phyloP scores from a whole-genome alignment of 2,329 filamentous ascomycete species.

The Stemphylium lycopersici region DNA sequence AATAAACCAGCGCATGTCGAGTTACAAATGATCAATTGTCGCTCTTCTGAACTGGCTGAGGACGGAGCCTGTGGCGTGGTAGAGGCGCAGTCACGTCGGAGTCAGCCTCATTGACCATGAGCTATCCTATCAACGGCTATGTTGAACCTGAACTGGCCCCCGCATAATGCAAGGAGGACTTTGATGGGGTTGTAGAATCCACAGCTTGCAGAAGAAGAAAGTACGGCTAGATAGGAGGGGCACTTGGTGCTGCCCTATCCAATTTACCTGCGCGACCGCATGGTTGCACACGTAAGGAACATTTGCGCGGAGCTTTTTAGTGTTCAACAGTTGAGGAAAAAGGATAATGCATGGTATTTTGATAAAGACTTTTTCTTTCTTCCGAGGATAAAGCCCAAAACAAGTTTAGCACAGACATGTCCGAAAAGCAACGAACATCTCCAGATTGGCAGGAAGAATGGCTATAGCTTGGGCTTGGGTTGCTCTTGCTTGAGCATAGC shows the following conservation, averaged over 20 bases:
- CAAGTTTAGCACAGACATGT: neutral
- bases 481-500: conserved; percentile 76
- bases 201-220: conserved; percentile 5
- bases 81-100: conserved; percentile 3
- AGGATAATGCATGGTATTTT: conserved; percentile 10
- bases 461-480: conserved; percentile 59
- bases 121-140: conserved; percentile 12
- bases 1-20: conserved; percentile 12
- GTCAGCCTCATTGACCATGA: conserved; percentile 7
- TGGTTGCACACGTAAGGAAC: conserved; percentile 6
- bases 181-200: conserved; percentile 1
- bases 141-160: conserved; percentile 8
- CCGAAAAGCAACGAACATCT: conserved; percentile 2
- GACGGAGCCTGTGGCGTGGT: neutral
- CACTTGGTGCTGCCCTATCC: conserved; percentile 9
- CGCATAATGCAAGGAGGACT: conserved; percentile 2
- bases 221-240: neutral
- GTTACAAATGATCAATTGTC: neutral
- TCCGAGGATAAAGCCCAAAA: neutral
- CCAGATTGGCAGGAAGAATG: conserved; percentile 1
- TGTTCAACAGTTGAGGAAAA: neutral
- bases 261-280: conserved; percentile 16
- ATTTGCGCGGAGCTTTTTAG: conserved; percentile 8
- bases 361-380: neutral
- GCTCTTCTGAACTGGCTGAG: conserved; percentile 1